Evolutionary conservation across 2,329 filamentous ascomycete species (phyloP).

Genomic region (Fusarium sp.): DNA sequence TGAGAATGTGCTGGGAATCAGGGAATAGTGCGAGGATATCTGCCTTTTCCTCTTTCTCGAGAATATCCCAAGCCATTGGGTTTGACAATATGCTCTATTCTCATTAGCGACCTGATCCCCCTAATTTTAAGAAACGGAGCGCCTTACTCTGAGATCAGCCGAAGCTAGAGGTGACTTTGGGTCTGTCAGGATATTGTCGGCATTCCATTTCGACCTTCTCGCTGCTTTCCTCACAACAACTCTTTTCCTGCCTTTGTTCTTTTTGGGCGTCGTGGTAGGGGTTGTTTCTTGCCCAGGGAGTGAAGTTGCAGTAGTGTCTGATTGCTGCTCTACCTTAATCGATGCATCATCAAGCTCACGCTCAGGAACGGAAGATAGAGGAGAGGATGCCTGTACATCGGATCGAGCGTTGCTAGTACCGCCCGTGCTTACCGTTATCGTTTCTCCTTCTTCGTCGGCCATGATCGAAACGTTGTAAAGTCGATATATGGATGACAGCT

Average conservation of each 20-base stretch:
- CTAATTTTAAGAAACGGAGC: background rate
- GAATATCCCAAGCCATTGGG: slow-evolving; percentile 58
- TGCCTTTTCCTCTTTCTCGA: slow-evolving; percentile 53
- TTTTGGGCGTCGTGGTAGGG: slow-evolving; percentile 4
- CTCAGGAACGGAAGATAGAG: slow-evolving; percentile 31
- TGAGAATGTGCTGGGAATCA: slow-evolving; percentile 56
- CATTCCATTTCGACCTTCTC: slow-evolving; percentile 56
- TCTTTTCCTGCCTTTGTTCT: slow-evolving; percentile 46
- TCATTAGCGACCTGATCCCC: background rate
- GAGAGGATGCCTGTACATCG: slow-evolving; percentile 20
- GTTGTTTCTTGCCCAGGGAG: slow-evolving; percentile 12
- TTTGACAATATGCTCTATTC: slow-evolving; percentile 57
- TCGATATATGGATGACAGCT: background rate
- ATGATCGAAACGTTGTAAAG: slow-evolving; percentile 12
- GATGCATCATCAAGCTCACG: slow-evolving; percentile 13
- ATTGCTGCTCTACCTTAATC: slow-evolving; percentile 4
- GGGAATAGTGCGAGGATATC: slow-evolving; percentile 60
- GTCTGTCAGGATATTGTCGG: slow-evolving; percentile 56
- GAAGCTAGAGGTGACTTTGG: slow-evolving; percentile 58
- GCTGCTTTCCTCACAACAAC: slow-evolving; percentile 42
- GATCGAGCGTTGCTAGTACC: background rate
- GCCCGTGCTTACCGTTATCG: slow-evolving; percentile 4
- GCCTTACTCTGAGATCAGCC: slow-evolving; percentile 56
- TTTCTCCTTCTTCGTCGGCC: slow-evolving; percentile 2
- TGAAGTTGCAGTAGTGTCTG: slow-evolving; percentile 34